Evolutionary conservation across 352 stramenopile genomes (phyloP).

Genomic region (Phytophthora capsici): DNA sequence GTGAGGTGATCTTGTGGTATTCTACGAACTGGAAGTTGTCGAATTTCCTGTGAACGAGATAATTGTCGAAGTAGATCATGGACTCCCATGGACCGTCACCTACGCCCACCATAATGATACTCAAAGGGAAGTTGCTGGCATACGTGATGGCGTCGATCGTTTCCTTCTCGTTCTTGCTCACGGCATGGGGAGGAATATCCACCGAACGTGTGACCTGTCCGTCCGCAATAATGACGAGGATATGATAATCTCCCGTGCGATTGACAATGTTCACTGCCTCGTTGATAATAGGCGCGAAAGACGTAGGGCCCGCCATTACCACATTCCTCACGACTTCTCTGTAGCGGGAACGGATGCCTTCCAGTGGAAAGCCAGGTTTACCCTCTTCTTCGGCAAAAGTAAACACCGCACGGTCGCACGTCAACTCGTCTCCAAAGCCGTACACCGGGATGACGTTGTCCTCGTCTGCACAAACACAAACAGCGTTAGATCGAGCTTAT

Average conservation of each 20-base stretch:
- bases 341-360: slow-evolving; percentile 73
- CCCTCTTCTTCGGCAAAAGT: slow-evolving; percentile 54
- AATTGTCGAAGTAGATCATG: slow-evolving; percentile 85
- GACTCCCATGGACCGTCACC: slow-evolving; percentile 84
- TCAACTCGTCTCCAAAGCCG: slow-evolving; percentile 86
- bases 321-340: slow-evolving; percentile 74
- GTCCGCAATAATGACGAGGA: slow-evolving; percentile 90
- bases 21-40: slow-evolving; percentile 92
- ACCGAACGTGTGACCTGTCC: slow-evolving; percentile 87
- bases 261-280: slow-evolving; percentile 84
- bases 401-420: slow-evolving; percentile 81
- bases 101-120: slow-evolving; percentile 84
- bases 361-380: slow-evolving; percentile 62
- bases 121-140: slow-evolving; percentile 80
- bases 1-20: slow-evolving; percentile 73
- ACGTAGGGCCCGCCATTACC: slow-evolving; percentile 83
- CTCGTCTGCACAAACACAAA: slow-evolving; percentile 59
- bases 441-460: slow-evolving; percentile 87
- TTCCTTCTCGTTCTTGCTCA: slow-evolving; percentile 88
- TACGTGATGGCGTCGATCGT: slow-evolving; percentile 88
- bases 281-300: slow-evolving; percentile 88
- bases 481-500: slow-evolving; percentile 6
- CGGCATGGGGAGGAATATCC: slow-evolving; percentile 72
- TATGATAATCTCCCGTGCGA: slow-evolving; percentile 80
- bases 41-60: slow-evolving; percentile 78